Evolutionary conservation across 2,329 filamentous ascomycete genomes (phyloP).

Genomic region (Trichoderma oligosporum): DNA sequence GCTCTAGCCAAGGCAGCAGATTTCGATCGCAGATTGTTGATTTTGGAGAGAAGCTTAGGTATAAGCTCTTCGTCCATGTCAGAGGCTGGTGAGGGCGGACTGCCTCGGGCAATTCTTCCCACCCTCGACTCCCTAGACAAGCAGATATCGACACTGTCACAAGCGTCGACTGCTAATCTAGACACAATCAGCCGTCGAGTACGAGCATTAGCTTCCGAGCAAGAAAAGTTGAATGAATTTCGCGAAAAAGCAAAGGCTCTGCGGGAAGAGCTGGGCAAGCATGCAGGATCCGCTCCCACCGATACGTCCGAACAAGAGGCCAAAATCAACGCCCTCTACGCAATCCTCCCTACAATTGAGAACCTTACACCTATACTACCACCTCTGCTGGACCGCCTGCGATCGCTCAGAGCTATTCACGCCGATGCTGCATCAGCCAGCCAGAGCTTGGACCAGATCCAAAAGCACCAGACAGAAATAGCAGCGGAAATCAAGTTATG

Average conservation of each 20-base stretch:
- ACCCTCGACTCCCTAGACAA: slow-evolving; percentile 76
- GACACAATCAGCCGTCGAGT: slow-evolving; percentile 69
- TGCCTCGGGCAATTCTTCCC: slow-evolving; percentile 70
- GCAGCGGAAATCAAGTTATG: slow-evolving; percentile 79
- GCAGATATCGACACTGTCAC: slow-evolving; percentile 71
- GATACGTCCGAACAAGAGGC: slow-evolving; percentile 67
- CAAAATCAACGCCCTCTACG: slow-evolving; percentile 90
- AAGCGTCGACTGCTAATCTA: slow-evolving; percentile 67
- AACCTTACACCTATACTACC: slow-evolving; percentile 80
- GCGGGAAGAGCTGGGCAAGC: slow-evolving; percentile 55
- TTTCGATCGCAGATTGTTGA: slow-evolving; percentile 76
- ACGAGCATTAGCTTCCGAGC: slow-evolving; percentile 66
- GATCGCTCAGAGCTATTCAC: slow-evolving; percentile 80
- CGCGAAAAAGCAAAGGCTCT: slow-evolving; percentile 59
- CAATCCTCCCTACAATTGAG: slow-evolving; percentile 83
- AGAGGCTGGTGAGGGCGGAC: slow-evolving; percentile 54
- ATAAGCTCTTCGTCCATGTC: slow-evolving; percentile 66
- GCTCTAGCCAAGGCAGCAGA: slow-evolving; percentile 77
- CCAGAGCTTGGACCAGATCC: slow-evolving; percentile 71
- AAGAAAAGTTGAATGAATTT: slow-evolving; percentile 65
- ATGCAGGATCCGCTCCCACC: slow-evolving; percentile 38
- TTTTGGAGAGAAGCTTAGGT: slow-evolving; percentile 78
- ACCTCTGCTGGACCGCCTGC: slow-evolving; percentile 75
- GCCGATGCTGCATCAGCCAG: slow-evolving; percentile 79
- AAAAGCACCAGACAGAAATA: slow-evolving; percentile 78